Conservation (phyloP, 257 asterid species). For the Capsicum baccatum region DNA sequence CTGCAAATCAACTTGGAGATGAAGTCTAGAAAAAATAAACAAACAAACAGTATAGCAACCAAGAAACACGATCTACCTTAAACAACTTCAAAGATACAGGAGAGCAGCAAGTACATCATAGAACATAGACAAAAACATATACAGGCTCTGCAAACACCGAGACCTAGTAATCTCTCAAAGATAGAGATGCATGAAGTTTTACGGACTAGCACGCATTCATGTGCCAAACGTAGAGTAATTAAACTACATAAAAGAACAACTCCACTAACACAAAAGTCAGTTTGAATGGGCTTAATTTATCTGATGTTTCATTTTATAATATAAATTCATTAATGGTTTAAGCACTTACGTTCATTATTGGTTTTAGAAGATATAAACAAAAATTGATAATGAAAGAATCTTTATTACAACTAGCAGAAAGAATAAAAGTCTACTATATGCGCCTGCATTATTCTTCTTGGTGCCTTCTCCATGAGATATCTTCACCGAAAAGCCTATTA, state of each 20-base stretch:
- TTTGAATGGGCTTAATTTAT: constrained; percentile 2
- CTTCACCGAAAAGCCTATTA: not conserved
- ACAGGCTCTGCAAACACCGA: not conserved
- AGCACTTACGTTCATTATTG: too few relatives aligned
- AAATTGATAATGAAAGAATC: constrained; percentile 9
- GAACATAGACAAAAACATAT: not conserved
- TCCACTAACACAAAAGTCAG: not conserved
- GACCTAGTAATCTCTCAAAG: constrained; percentile 13
- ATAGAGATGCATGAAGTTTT: constrained; percentile 19
- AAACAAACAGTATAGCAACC: not conserved
- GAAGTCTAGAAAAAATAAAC: constrained; percentile 34
- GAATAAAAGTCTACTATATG: not conserved
- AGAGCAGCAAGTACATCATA: not conserved
- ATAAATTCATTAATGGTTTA: not conserved
- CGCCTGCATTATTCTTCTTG: not conserved
- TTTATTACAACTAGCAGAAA: not conserved
- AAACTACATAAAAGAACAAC: not conserved
- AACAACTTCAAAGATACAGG: not conserved
- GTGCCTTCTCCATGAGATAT: constrained; percentile 15
- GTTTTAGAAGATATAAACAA: not conserved
- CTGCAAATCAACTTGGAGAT: constrained; percentile 60
- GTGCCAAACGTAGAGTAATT: not conserved
- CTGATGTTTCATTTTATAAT: not conserved
- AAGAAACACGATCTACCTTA: constrained; percentile 2
- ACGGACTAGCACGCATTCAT: not conserved